Base-by-base conservation (phyloP, 306 rosid genomes). In the Chamaecrista fasciculata region DNA sequence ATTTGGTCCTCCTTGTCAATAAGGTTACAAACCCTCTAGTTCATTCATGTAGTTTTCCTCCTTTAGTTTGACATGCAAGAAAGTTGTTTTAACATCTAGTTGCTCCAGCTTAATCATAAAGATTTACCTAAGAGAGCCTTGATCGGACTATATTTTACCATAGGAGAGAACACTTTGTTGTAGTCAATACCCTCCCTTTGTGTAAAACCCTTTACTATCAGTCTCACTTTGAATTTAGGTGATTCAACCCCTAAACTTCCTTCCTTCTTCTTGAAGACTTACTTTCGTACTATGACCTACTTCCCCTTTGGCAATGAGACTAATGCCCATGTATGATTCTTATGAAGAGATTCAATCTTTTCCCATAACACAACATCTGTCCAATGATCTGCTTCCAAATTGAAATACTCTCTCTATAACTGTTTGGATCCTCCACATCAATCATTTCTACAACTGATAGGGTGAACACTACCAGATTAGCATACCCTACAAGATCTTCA, bases 311-410 rank as follows among this genome's bases (percentile, higher is more conserved):
- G 21, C 12, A 20, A 5, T 62, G 21, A 2, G 3, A 39, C 51
- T 10, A 2, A 29, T 5, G 34, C 34, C 34, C 34, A 29, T 29
- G 34, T 62, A 5, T 62, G 15, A 62, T 43, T 44, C 26, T 64
- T 64, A 12, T 42, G 42, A 64, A 43, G 28, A 64, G 56, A 64
- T 11, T 64, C 24, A 64, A 64, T 64, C 42, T 64, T 7, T 4
- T 46, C 70, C 43, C 25, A 15, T 56, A 64, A n/a, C n/a, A n/a
- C n/a, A n/a, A n/a, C n/a, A n/a, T n/a, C n/a, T n/a, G n/a, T n/a
- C n/a, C n/a, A n/a, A n/a, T n/a, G n/a, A n/a, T n/a, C n/a, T n/a
- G n/a, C n/a, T n/a, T n/a, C n/a, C n/a, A n/a, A n/a, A n/a, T n/a
- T n/a, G n/a, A n/a, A n/a, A n/a, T n/a, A n/a, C n/a, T n/a, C n/a